These are phyloP conservation scores for Neoscytalidium dimidiatum DNA, from an alignment of 2,329 filamentous ascomycete species.

Conservation along the genomic window DNA sequence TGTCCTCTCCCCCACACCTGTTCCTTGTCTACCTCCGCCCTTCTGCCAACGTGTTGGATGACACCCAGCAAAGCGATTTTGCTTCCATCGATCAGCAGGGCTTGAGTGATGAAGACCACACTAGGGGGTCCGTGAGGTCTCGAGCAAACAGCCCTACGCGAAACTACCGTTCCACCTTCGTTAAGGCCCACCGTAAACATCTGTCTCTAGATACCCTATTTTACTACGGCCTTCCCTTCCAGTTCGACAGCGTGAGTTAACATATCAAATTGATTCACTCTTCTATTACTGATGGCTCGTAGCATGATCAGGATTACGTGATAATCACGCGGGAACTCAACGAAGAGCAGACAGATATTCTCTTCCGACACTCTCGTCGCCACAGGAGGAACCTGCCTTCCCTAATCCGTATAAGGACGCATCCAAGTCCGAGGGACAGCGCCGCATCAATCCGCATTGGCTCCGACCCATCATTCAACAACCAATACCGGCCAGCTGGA, in stretches of 20 bases:
- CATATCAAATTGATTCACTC: too few relatives aligned
- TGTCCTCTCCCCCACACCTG: background rate
- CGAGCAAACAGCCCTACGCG: background rate
- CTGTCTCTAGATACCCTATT: conserved; percentile 11
- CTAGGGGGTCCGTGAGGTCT: background rate
- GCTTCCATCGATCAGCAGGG: background rate
- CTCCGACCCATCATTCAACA: conserved; percentile 1
- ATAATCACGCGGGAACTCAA: background rate
- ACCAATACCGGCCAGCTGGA: background rate
- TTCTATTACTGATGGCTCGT: too few relatives aligned
- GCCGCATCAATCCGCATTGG: background rate
- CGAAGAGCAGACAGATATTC: background rate
- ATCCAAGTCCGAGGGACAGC: background rate
- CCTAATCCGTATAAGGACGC: background rate
- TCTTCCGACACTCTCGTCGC: background rate
- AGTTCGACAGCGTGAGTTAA: background rate
- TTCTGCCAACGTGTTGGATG: background rate
- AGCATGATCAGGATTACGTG: conserved; percentile 1
- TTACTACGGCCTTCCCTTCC: conserved; percentile 16
- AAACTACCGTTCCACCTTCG: background rate
- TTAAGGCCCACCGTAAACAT: conserved; percentile 6
- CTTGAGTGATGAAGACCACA: background rate
- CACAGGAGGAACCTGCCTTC: background rate
- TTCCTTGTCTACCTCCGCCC: conserved; percentile 7
- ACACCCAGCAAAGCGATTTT: background rate